Evolutionary conservation across 1,284 basidiomycete genomes (phyloP), one percentile per base, ranked within the genome.

Genomic region (Microstroma glucosiphilum): DNA sequence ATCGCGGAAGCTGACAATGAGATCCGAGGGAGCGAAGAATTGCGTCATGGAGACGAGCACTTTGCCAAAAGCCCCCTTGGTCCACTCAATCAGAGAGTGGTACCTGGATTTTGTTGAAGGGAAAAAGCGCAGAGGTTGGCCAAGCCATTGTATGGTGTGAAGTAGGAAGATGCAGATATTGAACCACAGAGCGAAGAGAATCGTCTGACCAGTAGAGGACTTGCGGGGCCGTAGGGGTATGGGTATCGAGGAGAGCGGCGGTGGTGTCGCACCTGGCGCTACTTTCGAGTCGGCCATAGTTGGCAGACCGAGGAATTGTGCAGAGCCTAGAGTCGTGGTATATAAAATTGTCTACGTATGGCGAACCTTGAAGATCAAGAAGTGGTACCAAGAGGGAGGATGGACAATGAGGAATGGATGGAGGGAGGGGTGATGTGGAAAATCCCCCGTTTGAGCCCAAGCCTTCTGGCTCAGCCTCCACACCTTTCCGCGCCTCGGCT

Each of bases 1-100:
- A 59, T 75, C 72, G 21, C 64, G 66, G 42, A 70, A 69, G 30
- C 62, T 69, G 40, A 76, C 43, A 25, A 76, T 65, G 2, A 76
- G 63, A 46, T 66, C 66, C 6, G 71, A 72, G 4, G 71, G 74
- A 0, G 67, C 72, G 25, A 76, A 76, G 60, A 75, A 66, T 56
- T 72, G 70, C 48, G 70, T 69, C 41, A 76, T 66, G 48, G 67
- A 23, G 21, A 75, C 65, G 12, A 76, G 63, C 8, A 51, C 43
- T 13, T 66, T 59, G 1, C 53, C 58, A 49, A 75, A 76, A 1
- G 67, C 61, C 1, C 62, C 60, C 60, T 76, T 76, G 17, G 71
- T 65, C 46, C 73, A 75, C 1, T 58, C 62, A 21, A 75, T 69
- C 46, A 60, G 48, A 19, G 56, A 48, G 26, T 64, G 63, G 61